Base-by-base conservation (phyloP, 257 asterid species). In the Rauvolfia tetraphylla region DNA sequence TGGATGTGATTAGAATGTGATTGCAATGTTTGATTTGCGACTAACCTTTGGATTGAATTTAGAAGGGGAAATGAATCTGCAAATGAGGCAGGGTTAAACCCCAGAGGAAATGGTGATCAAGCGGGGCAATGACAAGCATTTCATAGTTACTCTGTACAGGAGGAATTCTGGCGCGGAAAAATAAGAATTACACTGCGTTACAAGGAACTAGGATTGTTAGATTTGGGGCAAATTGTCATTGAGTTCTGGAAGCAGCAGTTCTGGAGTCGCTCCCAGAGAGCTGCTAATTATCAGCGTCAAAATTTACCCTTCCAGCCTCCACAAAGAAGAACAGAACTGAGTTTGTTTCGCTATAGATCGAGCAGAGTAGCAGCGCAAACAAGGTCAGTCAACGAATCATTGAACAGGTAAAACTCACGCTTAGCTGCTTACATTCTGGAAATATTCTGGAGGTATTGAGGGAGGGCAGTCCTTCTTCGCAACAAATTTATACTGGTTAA, bases 391-490 rank as follows among this genome's bases (percentile, higher is more conserved):
- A 76, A 76, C 57, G 54, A 42, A 76, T 51, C 34, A 33, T 51
- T 51, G 75, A 76, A 72, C 57, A 1, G 44, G 70, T 66, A 3
- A 77, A 80, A 72, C 74, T 76, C 61, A 46, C 59, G 78, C 23
- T 77, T 81, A 90, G 88, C 86, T 83, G 87, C 84, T 83, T 7
- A 41, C 57, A 72, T 90, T 83, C 81, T 87, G 82, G 85, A 95
- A 95, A 83, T 77, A 89, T 77, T 95, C 98, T 23, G 79, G 81
- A 46, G 98, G 98, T 81, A 95, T 84, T 8, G 92, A 76, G 38
- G 92, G 83, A 77, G 98, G 99, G 79, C 96, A 91, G 79, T 83
- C 81, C 86, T 95, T 95, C 96, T 93, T 95, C n/a, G 99, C 99
- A 12, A 86, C 99, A 79, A 95, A 95, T 84, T 95, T 95, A 81